Conservation (phyloP, 1,284 basidiomycete species). For the Ganoderma boninense region DNA sequence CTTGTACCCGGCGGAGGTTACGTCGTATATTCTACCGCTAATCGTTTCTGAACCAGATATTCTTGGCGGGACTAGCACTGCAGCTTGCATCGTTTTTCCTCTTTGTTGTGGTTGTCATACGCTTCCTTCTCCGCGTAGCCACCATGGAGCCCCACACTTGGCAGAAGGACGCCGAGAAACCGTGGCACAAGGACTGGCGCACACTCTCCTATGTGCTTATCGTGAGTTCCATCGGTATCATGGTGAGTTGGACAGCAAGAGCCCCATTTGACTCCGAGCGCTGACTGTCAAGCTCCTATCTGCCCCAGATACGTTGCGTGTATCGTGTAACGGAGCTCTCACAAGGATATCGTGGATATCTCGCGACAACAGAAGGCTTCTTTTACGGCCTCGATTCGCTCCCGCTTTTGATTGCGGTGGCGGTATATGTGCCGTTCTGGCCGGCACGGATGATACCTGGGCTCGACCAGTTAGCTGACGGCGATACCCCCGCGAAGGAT, state of each 20-base stretch:
- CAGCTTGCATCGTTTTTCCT: constrained; percentile 71
- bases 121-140: constrained; percentile 65
- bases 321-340: constrained; percentile 75
- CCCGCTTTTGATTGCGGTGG: constrained; percentile 68
- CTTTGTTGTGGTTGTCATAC: constrained; percentile 64
- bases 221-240: constrained; percentile 71
- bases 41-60: no score
- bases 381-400: constrained; percentile 78
- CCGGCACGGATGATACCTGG: constrained; percentile 60
- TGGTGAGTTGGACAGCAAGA: constrained; percentile 44
- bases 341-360: constrained; percentile 67
- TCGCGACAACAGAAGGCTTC: constrained; percentile 60
- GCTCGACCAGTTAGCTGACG: constrained; percentile 23
- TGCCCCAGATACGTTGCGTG: constrained; percentile 66
- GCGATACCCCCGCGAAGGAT: constrained; percentile 12
- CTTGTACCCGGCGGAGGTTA: neutral
- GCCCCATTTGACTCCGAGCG: neutral
- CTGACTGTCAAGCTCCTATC: neutral
- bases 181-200: constrained; percentile 71
- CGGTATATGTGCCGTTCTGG: constrained; percentile 65
- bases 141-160: constrained; percentile 56
- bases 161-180: constrained; percentile 46
- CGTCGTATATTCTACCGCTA: no score
- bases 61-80: constrained; percentile 68
- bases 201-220: constrained; percentile 59